Base-by-base conservation (phyloP, 495 filamentous ascomycete genomes). In the Penicillium pulvis region DNA sequence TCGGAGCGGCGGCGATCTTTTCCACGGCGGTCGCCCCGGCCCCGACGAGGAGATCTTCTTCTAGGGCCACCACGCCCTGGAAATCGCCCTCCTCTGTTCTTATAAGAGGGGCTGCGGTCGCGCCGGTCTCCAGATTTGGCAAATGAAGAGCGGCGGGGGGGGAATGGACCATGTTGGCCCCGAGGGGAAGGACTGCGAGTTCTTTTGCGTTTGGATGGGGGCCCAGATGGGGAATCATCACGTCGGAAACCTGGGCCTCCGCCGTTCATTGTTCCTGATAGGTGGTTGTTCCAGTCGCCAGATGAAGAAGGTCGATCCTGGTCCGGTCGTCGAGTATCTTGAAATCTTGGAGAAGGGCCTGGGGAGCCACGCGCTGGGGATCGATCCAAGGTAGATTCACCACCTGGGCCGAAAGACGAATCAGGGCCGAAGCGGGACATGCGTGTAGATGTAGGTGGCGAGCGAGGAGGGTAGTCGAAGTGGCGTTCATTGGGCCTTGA, bases 131-230 rank as follows among this genome's bases (percentile, higher is more conserved):
- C 61, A 16, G 61, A 60, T 46, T 69, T 72, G 23, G 59, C 47
- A 36, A 60, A 69, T 7, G 65, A 71, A 42, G 60, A 53, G 12
- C 63, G 71, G 28, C 64, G 66, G 30, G 57, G 67, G 14, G 58
- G 56, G 10, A 64, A 69, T 23, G 61, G 58, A 47, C 59, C 59
- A 36, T 63, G 69, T 20, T 58, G 66, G 33, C 57, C 62, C 20
- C 63, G 56, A 24, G 78, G 76, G 10, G 81, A 81, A 44, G 78
- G 79, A 55, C 75, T 81, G 47, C 78, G 74, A 54, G 75, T 80
- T 58, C 77, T 73, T 61, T 77, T 73, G 42, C 77, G 69, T 68
- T 80, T 79, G 20, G 60, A 65, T 33, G 70, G 74, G 44, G 69
- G 68, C 42, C 57, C 70, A 39, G 69, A 70, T 56, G 71, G 66